Evolutionary conservation across 257 asterid genomes (phyloP), one percentile per base, ranked within the genome.

Genomic region (Oldenlandia corymbosa): DNA sequence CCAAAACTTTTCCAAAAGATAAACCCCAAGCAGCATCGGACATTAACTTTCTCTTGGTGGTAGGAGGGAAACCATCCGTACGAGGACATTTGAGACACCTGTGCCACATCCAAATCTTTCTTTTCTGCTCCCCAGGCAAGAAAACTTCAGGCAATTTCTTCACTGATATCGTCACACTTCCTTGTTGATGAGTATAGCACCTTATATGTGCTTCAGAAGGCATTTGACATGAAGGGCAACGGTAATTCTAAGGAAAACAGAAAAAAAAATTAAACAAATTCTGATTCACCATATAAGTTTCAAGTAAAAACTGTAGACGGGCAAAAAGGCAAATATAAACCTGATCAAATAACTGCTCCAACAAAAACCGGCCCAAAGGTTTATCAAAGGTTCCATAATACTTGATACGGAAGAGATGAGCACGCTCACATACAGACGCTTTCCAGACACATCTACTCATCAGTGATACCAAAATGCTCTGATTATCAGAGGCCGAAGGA

Each of bases 81-180:
- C 91, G 80, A 30, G 87, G 96, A 69, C 96, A 88, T 46, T 80
- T 84, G 53, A 88, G 75, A 76, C 96, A 88, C 70, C 89, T 83
- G 67, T 85, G 96, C 96, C 96, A 88, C 94, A 85, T 85, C 96
- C 96, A 88, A 66, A 85, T 85, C 66, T 83, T 88, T 23, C 87
- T 82, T 71, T 83, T 90, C 26, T 65, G 73, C 75, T 82, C 91
- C 31, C 95, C 89, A 26, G 95, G 84, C 82, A 88, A 74, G 58
- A 73, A 66, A 55, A 70, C 50, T 43, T 80, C 94, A 41, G 69
- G 70, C 61, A 78, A 74, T 69, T 79, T 83, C 67, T 71, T 85
- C 10, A 88, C 87, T 27, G 88, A 81, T 67, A 88, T 79, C n/a
- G 91, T 81, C 68, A 88, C 91, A 75, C 85, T 83, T 59, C 94